Base-by-base conservation (phyloP, 345 rosid genomes). In the Melastoma malabathricum region DNA sequence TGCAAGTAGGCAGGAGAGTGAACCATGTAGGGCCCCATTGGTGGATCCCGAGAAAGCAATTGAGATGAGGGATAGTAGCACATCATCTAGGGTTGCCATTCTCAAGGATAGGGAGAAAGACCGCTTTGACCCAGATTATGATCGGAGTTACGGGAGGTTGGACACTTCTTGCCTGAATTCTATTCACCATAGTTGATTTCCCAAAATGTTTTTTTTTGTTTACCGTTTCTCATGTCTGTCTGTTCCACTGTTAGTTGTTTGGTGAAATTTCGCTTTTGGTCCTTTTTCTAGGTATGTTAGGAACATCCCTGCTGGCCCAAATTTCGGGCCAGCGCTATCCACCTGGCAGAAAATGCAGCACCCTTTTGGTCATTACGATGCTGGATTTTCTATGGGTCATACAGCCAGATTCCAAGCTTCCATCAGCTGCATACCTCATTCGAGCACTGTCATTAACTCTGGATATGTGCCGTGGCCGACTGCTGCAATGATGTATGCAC, bases 91-190 rank as follows among this genome's bases (percentile, higher is more conserved):
- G 56, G 87, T 87, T 57, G 98, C 98, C 59, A 84, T 87, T 63
- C 81, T 92, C 56, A 87, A 82, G 66, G 96, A 92, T 60, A 75
- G 74, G 61, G 96, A 82, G 72, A 92, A 84, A 66, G 98, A 92
- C 65, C 95, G 83, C 38, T 72, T 59, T 52, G 98, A 87, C 68
- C 98, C 98, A 55, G 98, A 92, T 68, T 92, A 84, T 72, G 95
- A 92, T 66, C 80, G 98, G 52, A 92, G 81, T 60, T 76, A 83
- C 54, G 76, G 75, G 39, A 84, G 95, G 98, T 90, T 62, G 48
- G 29, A 29, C 46, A 16, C 41, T 50, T 27, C 31, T 10, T 10
- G 18, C 19, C 45, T 29, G 6, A 59, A 18, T 3, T 12, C 39
- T n/a, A 9, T 31, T 31, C 10, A 31, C 10, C 10, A 1, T 22